Percentiles rank a stretch among this genome's conserved stretches.
These are phyloP conservation scores for Aspergillus clavatus DNA, from an alignment of 2,329 filamentous ascomycete species.

Conservation along the genomic window DNA sequence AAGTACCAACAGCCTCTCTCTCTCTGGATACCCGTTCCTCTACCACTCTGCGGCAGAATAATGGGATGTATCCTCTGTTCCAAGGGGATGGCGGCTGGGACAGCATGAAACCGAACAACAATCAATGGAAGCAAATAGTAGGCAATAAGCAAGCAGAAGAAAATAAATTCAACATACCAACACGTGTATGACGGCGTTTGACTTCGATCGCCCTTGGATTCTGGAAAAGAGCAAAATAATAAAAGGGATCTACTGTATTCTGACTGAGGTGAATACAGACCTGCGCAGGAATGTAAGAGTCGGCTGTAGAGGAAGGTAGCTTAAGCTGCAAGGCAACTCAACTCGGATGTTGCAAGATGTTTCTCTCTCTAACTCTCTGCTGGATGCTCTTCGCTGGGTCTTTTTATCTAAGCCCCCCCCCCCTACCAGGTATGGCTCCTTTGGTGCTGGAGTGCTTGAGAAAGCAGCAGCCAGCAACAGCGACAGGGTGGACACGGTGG, in stretches of 20 bases:
- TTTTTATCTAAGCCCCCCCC: constrained; percentile 3
- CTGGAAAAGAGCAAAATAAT: constrained; percentile 9
- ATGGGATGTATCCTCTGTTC: background rate
- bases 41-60: background rate
- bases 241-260: too few relatives aligned
- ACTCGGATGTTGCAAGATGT: constrained; percentile 13
- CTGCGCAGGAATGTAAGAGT: constrained; percentile 18
- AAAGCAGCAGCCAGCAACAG: background rate
- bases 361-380: constrained; percentile 8
- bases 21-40: background rate
- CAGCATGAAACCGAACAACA: too few relatives aligned
- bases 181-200: constrained; percentile 14
- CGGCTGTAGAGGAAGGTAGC: too few relatives aligned
- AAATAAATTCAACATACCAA: constrained; percentile 12
- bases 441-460: constrained; percentile 10
- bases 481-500: constrained; percentile 2
- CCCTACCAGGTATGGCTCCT: constrained; percentile 9
- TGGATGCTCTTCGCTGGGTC: background rate
- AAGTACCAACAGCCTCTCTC: background rate
- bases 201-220: constrained; percentile 9
- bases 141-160: background rate
- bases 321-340: constrained; percentile 20
- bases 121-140: background rate
- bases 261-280: too few relatives aligned
- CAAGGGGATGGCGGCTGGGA: background rate